phyloP scores from a whole-genome alignment of 495 filamentous ascomycete genomes.

The Lophiostoma macrostomum region DNA sequence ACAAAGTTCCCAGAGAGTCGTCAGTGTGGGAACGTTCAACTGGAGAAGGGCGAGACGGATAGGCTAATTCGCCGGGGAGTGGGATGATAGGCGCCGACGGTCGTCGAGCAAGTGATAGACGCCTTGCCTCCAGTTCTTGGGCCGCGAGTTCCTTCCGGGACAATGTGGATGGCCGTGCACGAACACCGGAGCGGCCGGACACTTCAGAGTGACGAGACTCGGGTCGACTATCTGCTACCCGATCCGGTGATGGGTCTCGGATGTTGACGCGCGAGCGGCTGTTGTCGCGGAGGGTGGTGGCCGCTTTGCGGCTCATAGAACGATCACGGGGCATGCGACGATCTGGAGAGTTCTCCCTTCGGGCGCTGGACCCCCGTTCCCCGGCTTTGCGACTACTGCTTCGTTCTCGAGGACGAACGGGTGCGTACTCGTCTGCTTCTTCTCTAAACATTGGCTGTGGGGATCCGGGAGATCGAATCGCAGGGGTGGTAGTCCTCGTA shows the following conservation, averaged over 20 bases:
- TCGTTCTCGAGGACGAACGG: constrained; percentile 47
- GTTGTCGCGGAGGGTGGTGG: constrained; percentile 10
- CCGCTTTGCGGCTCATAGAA: constrained; percentile 27
- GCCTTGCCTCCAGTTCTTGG: constrained; percentile 80
- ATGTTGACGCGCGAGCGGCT: constrained; percentile 22
- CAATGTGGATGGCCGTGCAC: constrained; percentile 15
- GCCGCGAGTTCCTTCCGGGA: constrained; percentile 69
- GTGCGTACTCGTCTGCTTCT: constrained; percentile 40
- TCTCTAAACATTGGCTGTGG: constrained; percentile 41
- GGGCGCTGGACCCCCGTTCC: constrained; percentile 47
- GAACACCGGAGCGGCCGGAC: constrained; percentile 22
- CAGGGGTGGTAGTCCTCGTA: constrained; percentile 16
- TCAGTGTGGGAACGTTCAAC: constrained; percentile 40
- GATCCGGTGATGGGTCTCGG: constrained; percentile 29
- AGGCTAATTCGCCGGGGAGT: constrained; percentile 62
- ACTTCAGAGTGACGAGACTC: constrained; percentile 24
- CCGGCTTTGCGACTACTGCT: constrained; percentile 59
- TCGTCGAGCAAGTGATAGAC: constrained; percentile 73
- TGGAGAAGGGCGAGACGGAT: constrained; percentile 18
- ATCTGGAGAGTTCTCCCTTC: constrained; percentile 48
- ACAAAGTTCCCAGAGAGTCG: constrained; percentile 32
- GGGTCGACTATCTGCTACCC: constrained; percentile 10
- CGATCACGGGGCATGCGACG: constrained; percentile 31
- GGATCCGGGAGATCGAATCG: constrained; percentile 20
- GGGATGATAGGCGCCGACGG: constrained; percentile 76